A percentile compares a stretch with the other conserved stretches of the same genome.
Evolutionary conservation across 2,329 filamentous ascomycete species (phyloP).

Genomic region (Aspergillus sp.): DNA sequence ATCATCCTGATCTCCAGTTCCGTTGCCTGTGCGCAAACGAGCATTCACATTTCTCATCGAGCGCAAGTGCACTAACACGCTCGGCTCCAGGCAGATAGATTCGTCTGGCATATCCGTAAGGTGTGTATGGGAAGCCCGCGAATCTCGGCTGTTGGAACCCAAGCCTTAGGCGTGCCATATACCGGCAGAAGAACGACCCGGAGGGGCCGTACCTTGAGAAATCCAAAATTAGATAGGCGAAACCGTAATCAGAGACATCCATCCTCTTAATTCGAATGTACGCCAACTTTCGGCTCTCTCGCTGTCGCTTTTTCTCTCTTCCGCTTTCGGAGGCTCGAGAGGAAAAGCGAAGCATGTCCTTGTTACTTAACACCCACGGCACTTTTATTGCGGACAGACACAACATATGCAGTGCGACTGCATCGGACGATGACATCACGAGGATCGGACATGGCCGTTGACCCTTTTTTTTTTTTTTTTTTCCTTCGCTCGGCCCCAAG

Average conservation of each 20-base stretch:
- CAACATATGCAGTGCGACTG: background rate
- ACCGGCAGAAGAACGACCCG: background rate
- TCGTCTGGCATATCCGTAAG: background rate
- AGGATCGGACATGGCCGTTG: slow-evolving; percentile 6
- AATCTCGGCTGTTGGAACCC: background rate
- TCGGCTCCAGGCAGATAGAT: background rate
- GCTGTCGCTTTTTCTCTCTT: background rate
- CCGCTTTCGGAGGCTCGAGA: background rate
- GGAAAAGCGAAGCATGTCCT: too few species aligned
- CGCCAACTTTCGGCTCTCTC: background rate
- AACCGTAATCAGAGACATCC: background rate
- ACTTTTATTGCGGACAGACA: background rate
- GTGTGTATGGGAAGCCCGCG: background rate
- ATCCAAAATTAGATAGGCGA: background rate
- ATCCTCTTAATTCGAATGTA: background rate
- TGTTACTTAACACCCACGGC: background rate
- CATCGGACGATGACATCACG: slow-evolving; percentile 3
- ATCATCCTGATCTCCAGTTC: too few species aligned
- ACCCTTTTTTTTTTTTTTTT: background rate
- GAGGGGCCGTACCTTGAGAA: background rate
- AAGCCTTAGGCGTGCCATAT: background rate
- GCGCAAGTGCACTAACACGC: background rate
- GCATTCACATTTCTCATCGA: too few species aligned
- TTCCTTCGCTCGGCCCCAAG: background rate
- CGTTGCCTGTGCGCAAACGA: too few species aligned